Base-by-base conservation (phyloP, 257 asterid species). In the Solanum pinnatisectum region DNA sequence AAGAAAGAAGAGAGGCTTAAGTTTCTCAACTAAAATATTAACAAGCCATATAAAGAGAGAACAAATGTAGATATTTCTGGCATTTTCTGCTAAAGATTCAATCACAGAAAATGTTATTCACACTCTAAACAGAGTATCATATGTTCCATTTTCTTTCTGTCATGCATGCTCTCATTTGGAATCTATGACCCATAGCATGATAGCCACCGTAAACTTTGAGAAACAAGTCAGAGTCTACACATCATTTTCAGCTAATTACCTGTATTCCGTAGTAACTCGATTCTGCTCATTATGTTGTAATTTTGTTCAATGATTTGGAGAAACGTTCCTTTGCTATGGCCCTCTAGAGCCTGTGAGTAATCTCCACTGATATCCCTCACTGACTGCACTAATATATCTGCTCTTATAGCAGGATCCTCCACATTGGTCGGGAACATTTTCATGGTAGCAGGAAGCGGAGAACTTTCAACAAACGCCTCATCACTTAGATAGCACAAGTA, bases 381-480 rank as follows among this genome's bases (percentile, higher is more conserved):
- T 10, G 93, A 90, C 92, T 97, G 98, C 87, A 95, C 89, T 74
- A 97, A 84, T 88, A 97, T 94, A 87, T 97, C 99, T 22, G 98
- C 94, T 93, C 99, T 94, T 88, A 95, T 92, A 70, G 92, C 82
- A 85, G 99, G 98, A 89, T 97, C 99, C 91, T 94, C 98, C 81
- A 97, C 94, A 92, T 92, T 95, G 87, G 98, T 97, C 16, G 99
- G 99, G 92, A 97, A 93, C 96, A 97, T 96, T 92, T 96, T 97
- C 91, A 91, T 87, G 88, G 96, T 88, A 84, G 90, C 88, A 44
- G 98, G 95, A 90, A 89, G 89, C 70, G 95, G 88, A 90, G 70
- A 72, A 85, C 89, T 88, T 86, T 88, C 91, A 91, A 92, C 92
- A 89, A 96, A 97, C 71, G 94, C 95, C 77, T 95, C 99, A 63